Evolutionary conservation across 1,284 basidiomycete species (phyloP).

Genomic region (Nidula niveotomentosa): DNA sequence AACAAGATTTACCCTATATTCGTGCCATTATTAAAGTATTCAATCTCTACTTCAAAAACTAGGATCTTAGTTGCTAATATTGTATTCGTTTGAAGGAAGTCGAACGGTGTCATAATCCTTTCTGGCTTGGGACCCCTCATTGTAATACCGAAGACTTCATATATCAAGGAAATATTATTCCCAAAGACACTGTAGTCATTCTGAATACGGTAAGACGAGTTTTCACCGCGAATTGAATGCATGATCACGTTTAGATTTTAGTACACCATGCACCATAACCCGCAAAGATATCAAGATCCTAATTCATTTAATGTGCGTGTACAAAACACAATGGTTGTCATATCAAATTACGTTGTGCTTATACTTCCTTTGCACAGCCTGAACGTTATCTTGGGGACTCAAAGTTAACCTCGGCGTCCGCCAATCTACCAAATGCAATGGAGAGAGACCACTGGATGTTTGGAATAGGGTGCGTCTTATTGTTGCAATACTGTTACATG

Average conservation of each 20-base stretch:
- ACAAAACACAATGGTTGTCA: background rate
- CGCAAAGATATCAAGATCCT: conserved; percentile 25
- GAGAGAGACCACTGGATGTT: conserved; percentile 26
- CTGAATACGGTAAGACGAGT: conserved; percentile 22
- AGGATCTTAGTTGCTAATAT: background rate
- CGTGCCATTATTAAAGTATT: conserved; percentile 19
- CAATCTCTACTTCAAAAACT: background rate
- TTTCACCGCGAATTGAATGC: background rate
- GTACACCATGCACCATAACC: conserved; percentile 31
- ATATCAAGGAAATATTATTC: conserved; percentile 28
- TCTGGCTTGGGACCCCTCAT: conserved; percentile 32
- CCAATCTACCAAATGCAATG: conserved; percentile 18
- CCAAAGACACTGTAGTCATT: conserved; percentile 28
- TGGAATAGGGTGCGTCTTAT: conserved; percentile 10
- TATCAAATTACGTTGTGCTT: background rate
- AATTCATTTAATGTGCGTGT: conserved; percentile 19
- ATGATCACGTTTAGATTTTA: conserved; percentile 5
- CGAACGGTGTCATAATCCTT: conserved; percentile 27
- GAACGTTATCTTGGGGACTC: conserved; percentile 26
- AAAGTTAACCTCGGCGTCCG: conserved; percentile 25
- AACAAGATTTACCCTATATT: conserved; percentile 23
- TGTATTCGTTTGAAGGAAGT: conserved; percentile 20
- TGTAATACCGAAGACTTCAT: conserved; percentile 27
- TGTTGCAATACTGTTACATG: background rate
- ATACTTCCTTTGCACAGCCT: conserved; percentile 11